Evolutionary conservation across 129 eudicot genomes (phyloP), one percentile per base, ranked within the genome.

Genomic region (Saussurea involucrata): DNA sequence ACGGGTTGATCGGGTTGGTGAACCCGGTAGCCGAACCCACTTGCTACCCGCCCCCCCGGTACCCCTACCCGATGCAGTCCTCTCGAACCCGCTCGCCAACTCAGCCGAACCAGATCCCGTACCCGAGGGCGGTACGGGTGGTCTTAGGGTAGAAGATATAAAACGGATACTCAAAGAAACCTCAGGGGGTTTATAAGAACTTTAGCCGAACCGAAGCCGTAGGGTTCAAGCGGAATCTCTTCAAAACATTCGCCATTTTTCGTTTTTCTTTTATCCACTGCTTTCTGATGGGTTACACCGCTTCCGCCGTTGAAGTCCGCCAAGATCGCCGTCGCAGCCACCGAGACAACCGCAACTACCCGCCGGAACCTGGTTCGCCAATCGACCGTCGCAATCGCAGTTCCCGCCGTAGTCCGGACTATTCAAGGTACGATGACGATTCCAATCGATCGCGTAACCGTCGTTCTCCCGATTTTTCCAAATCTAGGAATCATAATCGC

Each of bases 251-350:
- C 20, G 25, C 27, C 70, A 24, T 22, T 15, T 25, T 18, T 18
- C 5, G n/a, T 1, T 75, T 27, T 69, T 25, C 69, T 21, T 34
- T 60, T 63, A 24, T 28, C 65, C 27, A 33, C 57, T 28, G 6
- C 24, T 4, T 58, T 31, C 57, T 1, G 53, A 90, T 90, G 96
- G 91, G 85, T 2, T 84, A 83, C 66, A 80, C 74, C 9, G 78
- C 95, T 3, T 88, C 95, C 68, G 76, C 84, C 69, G 72, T 93
- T 11, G 83, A 83, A 84, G 49, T 82, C 61, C 83, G 92, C 42
- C 76, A 72, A 5, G 82, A 69, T 15, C 87, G 87, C 15, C 84
- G 79, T 24, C 88, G 81, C 72, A 55, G 72, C 81, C 81, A 72
- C 36, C 24, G 77, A 32, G 78, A 71, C n/a, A 24, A 73, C 27